Evolutionary conservation across 2,329 filamentous ascomycete species (phyloP).

Genomic region (Ophiostoma piceae): DNA sequence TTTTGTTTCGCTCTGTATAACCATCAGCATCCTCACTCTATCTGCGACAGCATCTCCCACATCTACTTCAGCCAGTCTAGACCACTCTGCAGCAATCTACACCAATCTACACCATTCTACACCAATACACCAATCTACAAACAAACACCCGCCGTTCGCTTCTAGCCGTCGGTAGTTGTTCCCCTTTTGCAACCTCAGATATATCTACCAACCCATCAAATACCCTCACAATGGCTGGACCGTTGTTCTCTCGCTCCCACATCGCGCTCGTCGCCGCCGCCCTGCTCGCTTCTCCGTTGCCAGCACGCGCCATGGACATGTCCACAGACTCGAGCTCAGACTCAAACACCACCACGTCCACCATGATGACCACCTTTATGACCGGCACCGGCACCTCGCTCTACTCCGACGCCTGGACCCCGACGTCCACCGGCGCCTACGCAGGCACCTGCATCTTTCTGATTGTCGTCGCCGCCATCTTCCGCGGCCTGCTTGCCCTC

Average conservation of each 20-base stretch:
- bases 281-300: neutral
- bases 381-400: conserved; percentile 46
- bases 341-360: conserved; percentile 24
- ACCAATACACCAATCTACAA: neutral
- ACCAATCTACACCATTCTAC: neutral
- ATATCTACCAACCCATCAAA: neutral
- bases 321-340: conserved; percentile 22
- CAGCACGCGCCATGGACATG: neutral
- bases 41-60: neutral
- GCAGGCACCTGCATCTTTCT: conserved; percentile 91
- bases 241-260: neutral
- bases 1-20: neutral
- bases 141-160: no score
- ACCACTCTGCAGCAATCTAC: neutral
- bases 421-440: conserved; percentile 63
- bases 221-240: conserved; percentile 9
- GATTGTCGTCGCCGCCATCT: conserved; percentile 65
- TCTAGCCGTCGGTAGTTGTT: neutral
- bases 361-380: conserved; percentile 50
- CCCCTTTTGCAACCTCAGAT: neutral
- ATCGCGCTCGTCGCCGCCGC: neutral
- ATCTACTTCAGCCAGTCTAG: neutral
- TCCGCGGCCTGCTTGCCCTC: conserved; percentile 65
- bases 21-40: neutral
- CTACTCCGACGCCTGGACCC: conserved; percentile 67